Evolutionary conservation across 805 yeast genomes (phyloP).

Genomic region (Kregervanrija delftensis): DNA sequence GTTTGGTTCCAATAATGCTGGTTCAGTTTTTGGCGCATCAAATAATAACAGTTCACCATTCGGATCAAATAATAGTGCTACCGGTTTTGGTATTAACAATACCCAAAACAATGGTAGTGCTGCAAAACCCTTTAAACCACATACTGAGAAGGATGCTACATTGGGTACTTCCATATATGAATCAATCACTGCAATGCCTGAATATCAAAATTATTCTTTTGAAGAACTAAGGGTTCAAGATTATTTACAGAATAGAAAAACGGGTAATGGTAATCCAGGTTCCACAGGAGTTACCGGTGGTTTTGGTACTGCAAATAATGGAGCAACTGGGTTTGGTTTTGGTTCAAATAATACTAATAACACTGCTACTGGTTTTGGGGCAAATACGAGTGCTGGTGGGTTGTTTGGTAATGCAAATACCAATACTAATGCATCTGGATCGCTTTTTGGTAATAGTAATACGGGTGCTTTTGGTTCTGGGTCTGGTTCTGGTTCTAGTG

Average conservation of each 20-base stretch:
- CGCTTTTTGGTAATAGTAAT: constrained; percentile 13
- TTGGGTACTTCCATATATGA: constrained; percentile 57
- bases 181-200: constrained; percentile 83
- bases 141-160: constrained; percentile 63
- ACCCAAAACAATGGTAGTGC: constrained; percentile 59
- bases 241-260: constrained; percentile 66
- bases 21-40: constrained; percentile 26
- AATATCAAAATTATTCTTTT: constrained; percentile 69
- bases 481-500: constrained; percentile 28
- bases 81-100: constrained; percentile 29
- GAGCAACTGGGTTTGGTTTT: constrained; percentile 21
- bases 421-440: constrained; percentile 5
- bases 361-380: constrained; percentile 19
- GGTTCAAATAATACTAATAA: constrained; percentile 14
- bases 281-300: constrained; percentile 27
- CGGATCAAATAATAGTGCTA: constrained; percentile 18
- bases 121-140: constrained; percentile 60
- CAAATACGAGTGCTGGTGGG: constrained; percentile 31
- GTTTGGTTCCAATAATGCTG: constrained; percentile 18
- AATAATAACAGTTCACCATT: constrained; percentile 34
- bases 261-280: constrained; percentile 33
- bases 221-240: constrained; percentile 90
- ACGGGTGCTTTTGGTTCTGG: constrained; percentile 20
- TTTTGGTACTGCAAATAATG: constrained; percentile 27
- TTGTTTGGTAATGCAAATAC: constrained; percentile 36